Base-by-base conservation (phyloP, 768 basidiomycete species). In the Cubamyces sp. region DNA sequence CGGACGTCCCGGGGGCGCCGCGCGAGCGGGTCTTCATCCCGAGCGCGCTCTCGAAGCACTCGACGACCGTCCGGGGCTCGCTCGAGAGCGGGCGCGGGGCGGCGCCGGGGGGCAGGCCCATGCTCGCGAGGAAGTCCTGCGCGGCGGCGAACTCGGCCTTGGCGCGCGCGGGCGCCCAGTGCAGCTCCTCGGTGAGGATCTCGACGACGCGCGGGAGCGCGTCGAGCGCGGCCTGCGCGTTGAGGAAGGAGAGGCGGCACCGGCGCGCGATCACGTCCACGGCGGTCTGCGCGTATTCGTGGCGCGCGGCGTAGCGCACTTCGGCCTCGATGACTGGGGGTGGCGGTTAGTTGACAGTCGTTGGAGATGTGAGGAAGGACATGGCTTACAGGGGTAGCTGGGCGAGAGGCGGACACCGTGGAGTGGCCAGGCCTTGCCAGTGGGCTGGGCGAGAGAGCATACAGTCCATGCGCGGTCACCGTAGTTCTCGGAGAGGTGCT, bases 381-480 rank as follows among this genome's bases (percentile, higher is more conserved):
- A 45, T 34, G 18, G 72, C 85, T 43, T 73, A 90, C 89, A 96
- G 50, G 95, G 88, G 71, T 96, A 94, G 60, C 82, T 80, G 3
- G 84, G 75, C 30, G 79, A 81, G 21, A 99, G 78, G 4, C 90
- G 82, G 55, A 84, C 80, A 25, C 94, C 96, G 70, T 96, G 87
- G 12, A 94, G 76, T n/a, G 95, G 94, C 94, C 91, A 96, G 12
- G 78, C 81, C 57, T 82, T 80, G 28, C 90, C 90, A 0, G 92
- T 94, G 3, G 87, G 84, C 52, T 87, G 81, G 1, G 91, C 89
- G 60, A 95, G 83, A 0, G 87, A 84, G 68, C 90, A 91, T 0
- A 98, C 92, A 0, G 91, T 90, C 96, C 96, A 98, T 0, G 96
- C 95, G 54, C 95, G 90, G 75, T 97, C 95, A 25, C 96, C 96